Percentiles rank a stretch among this genome's conserved stretches.
These are phyloP conservation scores for Phaeolepiota aurea DNA, from an alignment of 768 basidiomycete genomes.

Conservation along the genomic window DNA sequence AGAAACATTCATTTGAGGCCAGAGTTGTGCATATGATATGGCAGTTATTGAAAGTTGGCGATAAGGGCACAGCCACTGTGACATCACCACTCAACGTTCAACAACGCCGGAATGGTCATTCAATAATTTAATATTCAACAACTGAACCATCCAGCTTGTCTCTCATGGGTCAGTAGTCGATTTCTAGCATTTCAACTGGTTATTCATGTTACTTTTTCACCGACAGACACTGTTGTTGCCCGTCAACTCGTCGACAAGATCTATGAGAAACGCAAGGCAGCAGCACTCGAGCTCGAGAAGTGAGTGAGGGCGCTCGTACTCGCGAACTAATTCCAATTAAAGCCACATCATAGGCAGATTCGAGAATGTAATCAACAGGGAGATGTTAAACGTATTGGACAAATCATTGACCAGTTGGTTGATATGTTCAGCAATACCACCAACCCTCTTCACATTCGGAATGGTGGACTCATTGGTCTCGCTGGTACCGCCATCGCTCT, in stretches of 20 bases:
- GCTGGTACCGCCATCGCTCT: constrained; percentile 97
- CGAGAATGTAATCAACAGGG: constrained; percentile 79
- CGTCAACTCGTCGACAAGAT: constrained; percentile 87
- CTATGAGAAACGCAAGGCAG: constrained; percentile 94
- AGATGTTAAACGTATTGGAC: constrained; percentile 71
- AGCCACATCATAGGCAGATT: constrained; percentile 48
- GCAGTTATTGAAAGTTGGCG: no score
- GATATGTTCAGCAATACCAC: constrained; percentile 84
- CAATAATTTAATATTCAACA: neutral
- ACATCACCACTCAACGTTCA: constrained; percentile 4
- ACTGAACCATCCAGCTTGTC: neutral
- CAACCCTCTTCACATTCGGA: constrained; percentile 83
- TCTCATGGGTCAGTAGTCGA: neutral
- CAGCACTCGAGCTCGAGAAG: constrained; percentile 95
- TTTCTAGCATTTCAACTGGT: neutral
- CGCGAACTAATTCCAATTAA: constrained; percentile 1
- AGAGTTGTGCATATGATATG: no score
- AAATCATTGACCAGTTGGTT: constrained; percentile 90
- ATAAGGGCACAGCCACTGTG: constrained; percentile 12
- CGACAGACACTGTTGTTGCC: constrained; percentile 60
- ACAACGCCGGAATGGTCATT: neutral
- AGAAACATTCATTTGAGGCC: no score
- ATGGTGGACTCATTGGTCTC: constrained; percentile 92
- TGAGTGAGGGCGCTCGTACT: constrained; percentile 21
- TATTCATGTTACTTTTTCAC: neutral